Conservation (phyloP, 345 rosid genomes). For the Camelina neglecta region DNA sequence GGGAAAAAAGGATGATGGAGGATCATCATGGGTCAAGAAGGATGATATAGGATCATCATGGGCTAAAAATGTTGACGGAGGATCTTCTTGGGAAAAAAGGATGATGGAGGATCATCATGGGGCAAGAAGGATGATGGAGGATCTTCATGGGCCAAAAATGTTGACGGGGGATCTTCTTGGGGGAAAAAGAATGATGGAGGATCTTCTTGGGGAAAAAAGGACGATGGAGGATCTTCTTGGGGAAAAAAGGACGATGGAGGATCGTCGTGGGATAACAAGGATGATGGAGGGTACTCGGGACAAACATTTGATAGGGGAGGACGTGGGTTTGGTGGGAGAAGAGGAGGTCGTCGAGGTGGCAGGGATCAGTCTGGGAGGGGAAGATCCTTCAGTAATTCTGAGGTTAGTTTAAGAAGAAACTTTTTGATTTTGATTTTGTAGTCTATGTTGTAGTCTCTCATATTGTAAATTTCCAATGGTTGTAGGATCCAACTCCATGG, state of each 20-base stretch:
- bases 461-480: constrained; percentile 17
- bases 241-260: constrained; percentile 21
- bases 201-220: constrained; percentile 43
- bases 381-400: constrained; percentile 40
- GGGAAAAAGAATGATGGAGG: constrained; percentile 29
- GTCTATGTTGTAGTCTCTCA: constrained; percentile 14
- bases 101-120: constrained; percentile 13
- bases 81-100: constrained; percentile 49
- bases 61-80: constrained; percentile 27
- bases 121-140: constrained; percentile 5
- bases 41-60: neutral
- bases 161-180: constrained; percentile 45
- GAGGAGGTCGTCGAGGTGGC: constrained; percentile 46
- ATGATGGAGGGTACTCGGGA: constrained; percentile 27
- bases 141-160: neutral
- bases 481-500: constrained; percentile 44
- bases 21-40: constrained; percentile 44
- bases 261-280: constrained; percentile 33
- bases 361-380: constrained; percentile 48
- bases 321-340: constrained; percentile 46
- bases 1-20: constrained; percentile 25
- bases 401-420: constrained; percentile 30
- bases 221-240: constrained; percentile 4
- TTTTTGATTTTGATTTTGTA: neutral
- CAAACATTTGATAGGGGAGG: constrained; percentile 44